These are phyloP conservation scores for Viola pubescens DNA, from an alignment of 441 rosid genomes.

Conservation along the genomic window DNA sequence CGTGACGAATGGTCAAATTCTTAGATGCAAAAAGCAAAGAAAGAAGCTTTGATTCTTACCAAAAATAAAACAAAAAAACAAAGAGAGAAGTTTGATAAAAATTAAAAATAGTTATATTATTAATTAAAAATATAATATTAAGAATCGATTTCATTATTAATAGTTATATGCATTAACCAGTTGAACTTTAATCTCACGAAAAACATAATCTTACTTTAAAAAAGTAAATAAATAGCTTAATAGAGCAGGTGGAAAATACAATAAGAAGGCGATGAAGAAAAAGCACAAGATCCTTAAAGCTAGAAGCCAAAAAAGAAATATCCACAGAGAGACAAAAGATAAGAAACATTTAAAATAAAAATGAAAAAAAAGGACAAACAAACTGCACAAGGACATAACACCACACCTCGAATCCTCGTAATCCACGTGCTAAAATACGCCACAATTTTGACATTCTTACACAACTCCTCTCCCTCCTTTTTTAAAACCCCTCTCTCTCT, in stretches of 20 bases:
- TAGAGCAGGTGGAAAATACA: conserved; percentile 21
- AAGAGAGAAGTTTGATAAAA: background rate
- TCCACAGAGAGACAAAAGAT: background rate
- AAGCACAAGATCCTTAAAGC: background rate
- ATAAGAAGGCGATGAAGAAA: background rate
- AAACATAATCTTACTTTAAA: background rate
- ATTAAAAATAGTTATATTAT: too few relatives aligned
- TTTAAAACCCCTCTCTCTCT: background rate
- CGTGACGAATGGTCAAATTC: conserved; percentile 55
- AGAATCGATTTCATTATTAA: too few relatives aligned
- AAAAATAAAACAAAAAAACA: background rate
- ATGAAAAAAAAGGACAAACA: background rate
- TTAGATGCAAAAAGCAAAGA: conserved; percentile 36
- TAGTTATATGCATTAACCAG: too few relatives aligned
- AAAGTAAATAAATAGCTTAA: background rate
- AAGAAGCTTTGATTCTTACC: background rate
- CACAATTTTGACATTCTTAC: conserved; percentile 23
- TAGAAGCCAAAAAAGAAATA: background rate
- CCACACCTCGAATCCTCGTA: conserved; percentile 22
- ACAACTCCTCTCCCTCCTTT: conserved; percentile 17
- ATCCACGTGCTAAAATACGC: conserved; percentile 56
- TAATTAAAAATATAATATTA: too few relatives aligned
- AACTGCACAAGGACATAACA: background rate
- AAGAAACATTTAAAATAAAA: background rate
- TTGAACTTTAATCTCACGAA: background rate